A percentile compares a stretch with the other conserved stretches of the same genome.
phyloP scores from a whole-genome alignment of 1,284 basidiomycete genomes.

The Trametes versicolor region DNA sequence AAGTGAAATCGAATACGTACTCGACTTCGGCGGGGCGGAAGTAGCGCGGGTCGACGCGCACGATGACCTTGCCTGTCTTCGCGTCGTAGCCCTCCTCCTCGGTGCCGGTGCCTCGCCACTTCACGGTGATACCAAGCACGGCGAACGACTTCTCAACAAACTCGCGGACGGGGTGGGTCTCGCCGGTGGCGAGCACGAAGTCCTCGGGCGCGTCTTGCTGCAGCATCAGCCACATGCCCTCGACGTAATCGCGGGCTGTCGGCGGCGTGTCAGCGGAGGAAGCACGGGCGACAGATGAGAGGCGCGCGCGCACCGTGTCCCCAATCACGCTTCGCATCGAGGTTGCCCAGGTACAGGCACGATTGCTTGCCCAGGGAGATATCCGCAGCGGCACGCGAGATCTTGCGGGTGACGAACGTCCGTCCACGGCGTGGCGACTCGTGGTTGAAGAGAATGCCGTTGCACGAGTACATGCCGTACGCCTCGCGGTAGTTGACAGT shows the following conservation, averaged over 20 bases:
- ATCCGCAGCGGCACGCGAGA: slow-evolving; percentile 89
- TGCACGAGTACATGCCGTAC: slow-evolving; percentile 92
- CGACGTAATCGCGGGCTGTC: slow-evolving; percentile 85
- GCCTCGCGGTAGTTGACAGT: slow-evolving; percentile 92
- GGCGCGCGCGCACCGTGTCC: slow-evolving; percentile 75
- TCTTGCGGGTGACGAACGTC: slow-evolving; percentile 95
- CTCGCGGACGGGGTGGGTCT: slow-evolving; percentile 91
- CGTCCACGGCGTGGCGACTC: slow-evolving; percentile 91
- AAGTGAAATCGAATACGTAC: slow-evolving; percentile 52
- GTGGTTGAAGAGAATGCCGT: slow-evolving; percentile 94
- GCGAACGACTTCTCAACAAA: slow-evolving; percentile 88
- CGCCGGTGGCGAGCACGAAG: slow-evolving; percentile 92
- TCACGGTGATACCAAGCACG: slow-evolving; percentile 70
- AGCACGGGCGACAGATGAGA: background rate
- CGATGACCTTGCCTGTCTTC: slow-evolving; percentile 73
- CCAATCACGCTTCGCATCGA: slow-evolving; percentile 94
- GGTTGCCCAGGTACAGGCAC: slow-evolving; percentile 90
- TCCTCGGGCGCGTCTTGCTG: slow-evolving; percentile 85
- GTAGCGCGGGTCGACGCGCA: slow-evolving; percentile 84
- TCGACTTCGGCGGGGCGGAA: slow-evolving; percentile 95
- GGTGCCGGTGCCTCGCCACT: slow-evolving; percentile 82
- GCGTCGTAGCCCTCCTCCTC: slow-evolving; percentile 79
- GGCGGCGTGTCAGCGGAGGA: background rate
- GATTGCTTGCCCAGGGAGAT: slow-evolving; percentile 87
- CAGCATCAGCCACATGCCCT: slow-evolving; percentile 96